Evolutionary conservation across 257 asterid genomes (phyloP).

Genomic region (Misopates orontium): DNA sequence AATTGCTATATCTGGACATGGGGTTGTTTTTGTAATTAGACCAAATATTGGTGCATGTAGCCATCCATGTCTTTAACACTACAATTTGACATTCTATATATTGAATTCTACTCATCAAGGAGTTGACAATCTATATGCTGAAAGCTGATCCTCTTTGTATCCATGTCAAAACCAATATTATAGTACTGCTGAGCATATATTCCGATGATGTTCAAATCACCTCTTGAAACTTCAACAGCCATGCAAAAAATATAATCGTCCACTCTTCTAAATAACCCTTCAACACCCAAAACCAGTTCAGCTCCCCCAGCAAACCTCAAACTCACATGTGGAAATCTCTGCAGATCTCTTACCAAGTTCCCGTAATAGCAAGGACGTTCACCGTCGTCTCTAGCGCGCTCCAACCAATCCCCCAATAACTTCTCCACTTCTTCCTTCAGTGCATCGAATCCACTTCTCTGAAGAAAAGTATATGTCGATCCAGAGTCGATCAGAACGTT

Average conservation of each 20-base stretch:
- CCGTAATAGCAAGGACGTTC: constrained; percentile 3
- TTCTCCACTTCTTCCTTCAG: not conserved
- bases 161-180: constrained; percentile 14
- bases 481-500: constrained; percentile 2
- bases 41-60: too few species aligned
- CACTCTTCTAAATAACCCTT: not conserved
- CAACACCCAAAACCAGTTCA: constrained; percentile 4
- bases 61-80: too few species aligned
- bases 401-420: not conserved
- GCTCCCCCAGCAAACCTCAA: constrained; percentile 1
- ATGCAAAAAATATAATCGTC: constrained; percentile 1
- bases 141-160: constrained; percentile 13
- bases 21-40: not conserved
- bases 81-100: too few species aligned
- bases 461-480: not conserved
- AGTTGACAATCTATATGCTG: constrained; percentile 13
- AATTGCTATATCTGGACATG: too few species aligned
- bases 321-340: constrained; percentile 18
- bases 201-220: not conserved
- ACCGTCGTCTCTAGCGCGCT: not conserved
- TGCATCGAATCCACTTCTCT: not conserved
- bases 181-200: constrained; percentile 13
- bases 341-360: constrained; percentile 12
- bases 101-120: constrained; percentile 18
- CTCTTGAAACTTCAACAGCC: not conserved